Base-by-base conservation (phyloP, 192 early-diverging fungal genomes). In the Backusella westeae region DNA sequence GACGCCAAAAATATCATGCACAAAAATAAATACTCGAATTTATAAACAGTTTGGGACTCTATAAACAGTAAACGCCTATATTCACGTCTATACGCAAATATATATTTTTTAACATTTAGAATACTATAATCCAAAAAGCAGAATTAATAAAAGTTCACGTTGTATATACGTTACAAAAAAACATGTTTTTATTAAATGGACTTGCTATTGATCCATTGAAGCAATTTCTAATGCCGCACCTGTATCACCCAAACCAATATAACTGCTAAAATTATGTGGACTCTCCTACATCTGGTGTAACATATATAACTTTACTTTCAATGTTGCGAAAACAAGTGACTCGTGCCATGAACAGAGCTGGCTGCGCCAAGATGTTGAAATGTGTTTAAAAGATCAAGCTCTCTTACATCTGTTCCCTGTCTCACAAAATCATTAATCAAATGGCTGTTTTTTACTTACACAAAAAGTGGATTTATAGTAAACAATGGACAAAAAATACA, bases 161-260 rank as follows among this genome's bases (percentile, higher is more conserved):
- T 63, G 38, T 39, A 19, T 59, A 59, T 59, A 29, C 26, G 21
- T 29, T 29, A 63, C 21, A 63, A 63, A 63, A 32, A 63, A 63
- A 63, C 56, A 63, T 63, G 56, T 63, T 63, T 63, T 63, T 63
- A 63, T 63, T 63, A 63, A 63, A 63, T 63, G 9, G 23, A 63
- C 10, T 29, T 63, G 56, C 56, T 63, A 63, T 63, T 63, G 56
- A 63, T 63, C 56, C 56, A 63, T 63, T 63, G 56, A 63, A 29
- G 26, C 23, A 9, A 63, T 63, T 63, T 63, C 56, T 4, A 63
- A 12, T 63, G 23, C 56, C 56, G 56, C 56, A 63, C 56, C 29
- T 63, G 56, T 63, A 63, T 26, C 4, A 63, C 56, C 26, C 56
- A 63, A 63, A 29, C 56, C 56, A 63, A 63, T 63, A 63, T 63